Base-by-base conservation (phyloP, 345 rosid genomes). In the Leavenworthia alabamica region DNA sequence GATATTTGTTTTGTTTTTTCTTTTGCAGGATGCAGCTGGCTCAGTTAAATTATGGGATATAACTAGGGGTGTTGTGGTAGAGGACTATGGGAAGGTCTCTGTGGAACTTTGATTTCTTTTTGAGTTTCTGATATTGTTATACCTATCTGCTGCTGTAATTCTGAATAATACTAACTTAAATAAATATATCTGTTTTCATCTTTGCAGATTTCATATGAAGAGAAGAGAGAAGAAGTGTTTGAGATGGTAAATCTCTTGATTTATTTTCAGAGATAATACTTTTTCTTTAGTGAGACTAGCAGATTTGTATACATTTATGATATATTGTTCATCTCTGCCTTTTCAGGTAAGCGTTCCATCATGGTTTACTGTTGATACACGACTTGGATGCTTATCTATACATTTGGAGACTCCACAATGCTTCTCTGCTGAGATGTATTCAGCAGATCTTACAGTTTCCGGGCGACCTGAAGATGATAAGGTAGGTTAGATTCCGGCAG, bases 371-470 rank as follows among this genome's bases (percentile, higher is more conserved):
- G 89, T 86, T 73, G 99, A 94, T 72, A 81, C 95, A 17, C 79
- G 95, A 79, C 95, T 90, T 69, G 97, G 99, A 64, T 82, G 93
- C 77, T 82, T 94, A 81, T 88, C 97, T 43, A 47, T 90, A 57
- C 97, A 94, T 81, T 81, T 94, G 81, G 99, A 94, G 59, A 86
- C 93, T 7, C 97, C 99, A 20, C 99, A 94, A 64, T 94, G 99
- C 84, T 94, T 94, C 76, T 80, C 96, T 8, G 99, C 99, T 0
- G 97, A 90, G 80, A 88, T 94, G 99, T 94, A 94, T 81, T 84
- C 97, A 20, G 89, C 83, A 44, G 99, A 94, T 75, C 93, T 94
- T 57, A 83, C 77, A 78, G 90, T 90, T 56, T 70, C 83, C 49
- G 99, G 96, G 71, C 80, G 90, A 68, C 86, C 99, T 40, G 99